Conservation (phyloP, 176 grass and related monocot genomes). For the Aechmea fasciata region DNA sequence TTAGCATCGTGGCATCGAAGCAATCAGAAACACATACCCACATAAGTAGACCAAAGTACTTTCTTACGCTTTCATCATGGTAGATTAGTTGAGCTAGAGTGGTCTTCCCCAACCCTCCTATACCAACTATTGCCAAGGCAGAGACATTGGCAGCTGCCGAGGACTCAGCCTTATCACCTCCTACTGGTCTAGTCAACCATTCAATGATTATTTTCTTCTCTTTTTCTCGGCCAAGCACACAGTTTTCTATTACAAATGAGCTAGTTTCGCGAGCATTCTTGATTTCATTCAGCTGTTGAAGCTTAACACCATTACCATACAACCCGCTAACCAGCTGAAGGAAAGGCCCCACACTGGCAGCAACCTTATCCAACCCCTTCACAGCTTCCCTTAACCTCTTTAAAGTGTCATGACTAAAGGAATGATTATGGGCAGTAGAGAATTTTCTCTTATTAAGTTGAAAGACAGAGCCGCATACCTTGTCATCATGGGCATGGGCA, state of each 20-base stretch:
- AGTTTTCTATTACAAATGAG: neutral
- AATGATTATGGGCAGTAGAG: neutral
- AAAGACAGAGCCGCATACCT: slow-evolving; percentile 5
- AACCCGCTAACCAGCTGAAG: neutral
- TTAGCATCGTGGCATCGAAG: neutral
- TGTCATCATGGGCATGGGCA: neutral
- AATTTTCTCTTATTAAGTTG: slow-evolving; percentile 7
- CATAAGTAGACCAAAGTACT: neutral
- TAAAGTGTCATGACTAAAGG: neutral
- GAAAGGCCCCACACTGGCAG: neutral
- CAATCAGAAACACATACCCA: slow-evolving; percentile 20
- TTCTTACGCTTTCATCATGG: slow-evolving; percentile 7
- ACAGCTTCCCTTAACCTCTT: slow-evolving; percentile 6
- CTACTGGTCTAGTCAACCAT: neutral
- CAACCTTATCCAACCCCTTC: slow-evolving; percentile 5
- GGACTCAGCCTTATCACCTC: neutral
- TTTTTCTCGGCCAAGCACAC: slow-evolving; percentile 5
- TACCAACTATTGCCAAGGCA: slow-evolving; percentile 13
- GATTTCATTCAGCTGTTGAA: neutral
- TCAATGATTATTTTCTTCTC: slow-evolving; percentile 10
- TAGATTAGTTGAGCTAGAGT: slow-evolving; percentile 15
- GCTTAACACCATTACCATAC: neutral
- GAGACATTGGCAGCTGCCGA: neutral
- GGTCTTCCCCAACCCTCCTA: slow-evolving; percentile 21
- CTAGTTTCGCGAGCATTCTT: slow-evolving; percentile 9